phyloP scores from a whole-genome alignment of 2,329 filamentous ascomycete genomes.

The Neurospora crassa region DNA sequence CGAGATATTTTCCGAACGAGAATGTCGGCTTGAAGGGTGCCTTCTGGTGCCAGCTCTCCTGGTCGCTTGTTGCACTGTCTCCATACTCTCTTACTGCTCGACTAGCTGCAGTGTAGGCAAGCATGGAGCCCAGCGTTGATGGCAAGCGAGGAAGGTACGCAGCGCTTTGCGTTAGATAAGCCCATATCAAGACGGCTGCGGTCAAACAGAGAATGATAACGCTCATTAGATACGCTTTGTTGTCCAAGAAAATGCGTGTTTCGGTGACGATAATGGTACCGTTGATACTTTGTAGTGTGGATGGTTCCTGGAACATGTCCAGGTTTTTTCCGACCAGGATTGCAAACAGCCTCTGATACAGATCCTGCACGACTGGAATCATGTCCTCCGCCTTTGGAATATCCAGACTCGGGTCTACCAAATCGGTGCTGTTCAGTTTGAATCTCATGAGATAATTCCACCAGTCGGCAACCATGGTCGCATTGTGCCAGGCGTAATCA shows the following conservation, averaged over 20 bases:
- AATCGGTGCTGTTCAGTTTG: constrained; percentile 16
- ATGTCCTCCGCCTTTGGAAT: constrained; percentile 16
- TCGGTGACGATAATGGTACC: no score
- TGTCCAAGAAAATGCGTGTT: constrained; percentile 38
- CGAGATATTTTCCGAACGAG: no score
- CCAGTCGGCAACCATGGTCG: no score
- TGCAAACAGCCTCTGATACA: constrained; percentile 20
- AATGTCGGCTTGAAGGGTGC: no score
- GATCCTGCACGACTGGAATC: constrained; percentile 8
- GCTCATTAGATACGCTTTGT: constrained; percentile 34
- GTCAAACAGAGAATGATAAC: constrained; percentile 34
- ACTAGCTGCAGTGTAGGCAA: constrained; percentile 40
- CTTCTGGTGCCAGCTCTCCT: no score
- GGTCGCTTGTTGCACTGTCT: constrained; percentile 6
- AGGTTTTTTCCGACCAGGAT: constrained; percentile 31
- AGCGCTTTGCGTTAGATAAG: constrained; percentile 33
- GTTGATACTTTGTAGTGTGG: no score
- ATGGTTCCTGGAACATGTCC: constrained; percentile 28
- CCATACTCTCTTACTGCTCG: constrained; percentile 26
- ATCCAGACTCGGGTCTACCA: constrained; percentile 23
- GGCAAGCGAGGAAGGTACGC: constrained; percentile 41
- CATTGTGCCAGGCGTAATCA: not conserved
- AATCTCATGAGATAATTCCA: constrained; percentile 4
- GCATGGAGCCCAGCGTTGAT: constrained; percentile 35
- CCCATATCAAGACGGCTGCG: constrained; percentile 27